A percentile compares a stretch with the other conserved stretches of the same genome.
Conservation (phyloP, 2,329 filamentous ascomycete species). For the Alternaria sp. region DNA sequence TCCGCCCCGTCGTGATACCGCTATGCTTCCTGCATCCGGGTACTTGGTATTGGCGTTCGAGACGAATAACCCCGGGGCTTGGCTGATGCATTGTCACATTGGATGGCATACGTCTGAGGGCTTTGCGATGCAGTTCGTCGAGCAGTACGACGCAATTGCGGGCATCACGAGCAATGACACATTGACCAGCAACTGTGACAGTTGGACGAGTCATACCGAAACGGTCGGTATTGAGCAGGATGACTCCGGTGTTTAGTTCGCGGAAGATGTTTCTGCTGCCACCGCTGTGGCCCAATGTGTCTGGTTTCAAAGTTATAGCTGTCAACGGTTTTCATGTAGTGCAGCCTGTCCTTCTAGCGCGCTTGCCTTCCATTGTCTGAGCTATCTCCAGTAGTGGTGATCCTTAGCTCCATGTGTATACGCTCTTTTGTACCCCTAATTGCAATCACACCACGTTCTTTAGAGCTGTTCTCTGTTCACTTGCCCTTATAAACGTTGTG, state of each 20-base stretch:
- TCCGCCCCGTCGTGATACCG: conserved; percentile 45
- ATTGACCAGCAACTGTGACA: conserved; percentile 17
- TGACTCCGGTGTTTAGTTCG: conserved; percentile 35
- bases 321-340: too few relatives aligned
- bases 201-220: conserved; percentile 23
- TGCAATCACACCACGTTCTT: too few relatives aligned
- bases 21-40: conserved; percentile 41
- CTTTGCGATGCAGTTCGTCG: conserved; percentile 46
- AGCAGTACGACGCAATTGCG: conserved; percentile 38
- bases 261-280: neutral
- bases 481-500: too few relatives aligned
- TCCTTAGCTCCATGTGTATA: too few relatives aligned
- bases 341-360: too few relatives aligned
- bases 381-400: too few relatives aligned
- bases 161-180: conserved; percentile 23
- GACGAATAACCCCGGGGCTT: conserved; percentile 49
- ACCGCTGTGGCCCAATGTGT: too few relatives aligned
- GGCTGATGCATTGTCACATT: conserved; percentile 52
- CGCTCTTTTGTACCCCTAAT: too few relatives aligned
- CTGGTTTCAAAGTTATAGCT: too few relatives aligned
- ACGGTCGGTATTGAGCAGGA: conserved; percentile 32
- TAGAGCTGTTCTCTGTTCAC: too few relatives aligned
- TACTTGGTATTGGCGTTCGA: conserved; percentile 47
- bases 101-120: conserved; percentile 48
- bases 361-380: too few relatives aligned